A percentile compares a stretch with the other conserved stretches of the same genome.
Conservation (phyloP, 768 basidiomycete genomes). For the Kwoniella europaea region DNA sequence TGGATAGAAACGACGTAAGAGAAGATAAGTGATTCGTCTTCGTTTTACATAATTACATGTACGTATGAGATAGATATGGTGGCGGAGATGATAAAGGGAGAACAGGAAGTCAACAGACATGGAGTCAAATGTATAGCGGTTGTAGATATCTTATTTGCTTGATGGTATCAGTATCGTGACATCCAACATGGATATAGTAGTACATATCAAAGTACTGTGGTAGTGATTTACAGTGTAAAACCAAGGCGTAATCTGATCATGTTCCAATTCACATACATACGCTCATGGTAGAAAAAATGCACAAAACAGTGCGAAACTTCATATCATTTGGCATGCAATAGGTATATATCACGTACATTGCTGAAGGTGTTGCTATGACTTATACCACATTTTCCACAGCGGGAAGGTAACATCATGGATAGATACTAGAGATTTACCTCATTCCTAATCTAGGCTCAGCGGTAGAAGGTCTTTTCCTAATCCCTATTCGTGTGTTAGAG, state of each 20-base stretch:
- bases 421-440: slow-evolving; percentile 1
- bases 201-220: no score
- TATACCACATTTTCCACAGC: no score
- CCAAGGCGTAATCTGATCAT: no score
- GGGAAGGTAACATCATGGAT: background rate
- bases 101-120: background rate
- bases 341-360: no score
- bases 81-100: background rate
- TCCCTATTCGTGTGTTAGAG: slow-evolving; percentile 6
- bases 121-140: background rate
- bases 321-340: no score
- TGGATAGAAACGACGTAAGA: background rate
- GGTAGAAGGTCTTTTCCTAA: slow-evolving; percentile 27
- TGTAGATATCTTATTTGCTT: background rate
- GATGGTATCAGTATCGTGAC: background rate
- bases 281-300: no score
- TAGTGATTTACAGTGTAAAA: no score
- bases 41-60: no score
- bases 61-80: background rate
- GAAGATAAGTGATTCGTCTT: background rate
- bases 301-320: no score
- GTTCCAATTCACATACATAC: no score
- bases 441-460: slow-evolving; percentile 27
- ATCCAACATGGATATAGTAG: background rate
- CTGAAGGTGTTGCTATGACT: no score